Base-by-base conservation (phyloP, 768 basidiomycete genomes). In the Cystobasidium ongulense region DNA sequence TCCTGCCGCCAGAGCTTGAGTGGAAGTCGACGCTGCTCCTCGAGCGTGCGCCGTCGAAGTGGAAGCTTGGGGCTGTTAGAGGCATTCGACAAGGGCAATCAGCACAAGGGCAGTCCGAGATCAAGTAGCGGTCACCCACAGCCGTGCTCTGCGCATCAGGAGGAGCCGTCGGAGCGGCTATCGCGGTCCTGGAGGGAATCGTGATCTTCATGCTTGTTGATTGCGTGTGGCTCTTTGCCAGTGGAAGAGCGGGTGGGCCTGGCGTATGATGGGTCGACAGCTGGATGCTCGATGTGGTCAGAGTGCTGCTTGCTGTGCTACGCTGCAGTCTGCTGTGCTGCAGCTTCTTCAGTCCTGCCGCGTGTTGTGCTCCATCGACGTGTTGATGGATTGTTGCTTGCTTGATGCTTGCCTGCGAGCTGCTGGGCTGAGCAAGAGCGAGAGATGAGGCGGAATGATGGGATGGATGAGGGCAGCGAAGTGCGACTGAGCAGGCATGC, bases 121-220 rank as follows among this genome's bases (percentile, higher is more conserved):
- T 7, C 39, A 39, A 17, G 17, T 7, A 39, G 39, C 17, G 39
- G 17, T 7, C 7, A 17, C 39, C 39, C 39, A 39, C 39, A 39
- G 39, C 39, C 39, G 17, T 5, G 33, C 31, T 31, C 21, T n/a
- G 31, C 10, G 61, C 61, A 39, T 63, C 61, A 29, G 61, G 61
- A 29, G 64, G 64, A 66, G 35, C 43, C 4, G 35, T 41, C 23
- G 64, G 38, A 38, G 64, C 17, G 10, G 39, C 13, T 43, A 66
- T 29, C n/a, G n/a, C n/a, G n/a, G n/a, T n/a, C 13, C 64, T 35
- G 8, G 64, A 66, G 13, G 64, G 64, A 8, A 66, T 66, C 23
- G 64, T 66, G 29, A 66, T 66, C 64, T 66, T 66, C 64, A 66
- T 66, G 39, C 10, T 29, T n/a, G 7, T 10, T 63, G 35, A 35